Evolutionary conservation across 1,284 basidiomycete species (phyloP).

Genomic region (Cutaneotrichosporon curvatum): DNA sequence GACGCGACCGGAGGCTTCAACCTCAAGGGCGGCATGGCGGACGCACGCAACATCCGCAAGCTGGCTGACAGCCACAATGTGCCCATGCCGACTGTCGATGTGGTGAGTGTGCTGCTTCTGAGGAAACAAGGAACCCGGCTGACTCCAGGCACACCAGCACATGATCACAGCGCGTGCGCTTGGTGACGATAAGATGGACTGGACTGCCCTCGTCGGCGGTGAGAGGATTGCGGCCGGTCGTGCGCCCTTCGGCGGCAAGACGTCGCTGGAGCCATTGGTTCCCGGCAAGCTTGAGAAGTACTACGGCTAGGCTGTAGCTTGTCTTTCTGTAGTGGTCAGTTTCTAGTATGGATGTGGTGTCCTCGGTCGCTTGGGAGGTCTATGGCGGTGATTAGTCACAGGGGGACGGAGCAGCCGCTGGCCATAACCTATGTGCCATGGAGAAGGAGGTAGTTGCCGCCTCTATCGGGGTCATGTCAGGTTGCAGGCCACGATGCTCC

Average conservation of each 20-base stretch:
- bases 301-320: neutral
- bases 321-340: neutral
- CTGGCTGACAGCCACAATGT: conserved; percentile 58
- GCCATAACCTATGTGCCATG: no score
- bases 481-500: no score
- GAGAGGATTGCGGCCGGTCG: conserved; percentile 45
- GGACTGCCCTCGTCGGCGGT: conserved; percentile 45
- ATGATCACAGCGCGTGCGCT: conserved; percentile 66
- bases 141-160: conserved; percentile 55
- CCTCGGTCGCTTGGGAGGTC: no score
- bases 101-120: conserved; percentile 49
- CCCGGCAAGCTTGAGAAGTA: neutral
- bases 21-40: conserved; percentile 83
- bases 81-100: conserved; percentile 72
- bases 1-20: conserved; percentile 72
- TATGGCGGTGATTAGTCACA: no score
- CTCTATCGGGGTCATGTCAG: no score
- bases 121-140: no score
- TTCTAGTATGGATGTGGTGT: neutral
- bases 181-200: conserved; percentile 44
- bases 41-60: conserved; percentile 53
- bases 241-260: conserved; percentile 37
- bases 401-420: no score
- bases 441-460: no score
- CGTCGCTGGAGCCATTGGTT: neutral